Evolutionary conservation across 805 yeast species (phyloP).

Genomic region (Schizosaccharomyces osmophilus): DNA sequence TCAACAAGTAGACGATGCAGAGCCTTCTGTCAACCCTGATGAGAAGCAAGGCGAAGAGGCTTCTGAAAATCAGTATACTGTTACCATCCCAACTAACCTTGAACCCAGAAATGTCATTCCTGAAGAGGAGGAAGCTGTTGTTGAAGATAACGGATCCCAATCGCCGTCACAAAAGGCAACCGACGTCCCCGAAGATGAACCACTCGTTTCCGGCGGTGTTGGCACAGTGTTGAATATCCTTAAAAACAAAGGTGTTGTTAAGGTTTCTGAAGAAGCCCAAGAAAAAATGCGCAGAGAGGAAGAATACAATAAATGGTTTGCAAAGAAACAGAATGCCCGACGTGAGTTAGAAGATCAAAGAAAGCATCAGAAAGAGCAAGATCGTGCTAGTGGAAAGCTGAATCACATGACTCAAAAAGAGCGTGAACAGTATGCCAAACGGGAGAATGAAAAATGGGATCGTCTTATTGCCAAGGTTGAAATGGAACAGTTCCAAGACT

Average conservation of each 20-base stretch:
- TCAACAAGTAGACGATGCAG: slow-evolving; percentile 14
- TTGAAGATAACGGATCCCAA: slow-evolving; percentile 3
- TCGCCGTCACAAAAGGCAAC: neutral
- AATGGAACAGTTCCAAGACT: slow-evolving; percentile 15
- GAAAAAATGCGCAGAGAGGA: slow-evolving; percentile 6
- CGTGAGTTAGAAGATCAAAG: slow-evolving; percentile 8
- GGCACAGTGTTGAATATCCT: slow-evolving; percentile 18
- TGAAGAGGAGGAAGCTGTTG: slow-evolving; percentile 5
- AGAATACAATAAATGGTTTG: slow-evolving; percentile 2
- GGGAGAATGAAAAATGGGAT: slow-evolving; percentile 12
- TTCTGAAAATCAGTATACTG: slow-evolving; percentile 2
- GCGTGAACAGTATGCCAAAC: slow-evolving; percentile 7
- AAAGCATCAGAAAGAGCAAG: slow-evolving; percentile 7
- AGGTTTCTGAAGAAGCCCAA: slow-evolving; percentile 8
- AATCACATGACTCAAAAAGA: slow-evolving; percentile 13
- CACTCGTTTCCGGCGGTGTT: slow-evolving; percentile 13
- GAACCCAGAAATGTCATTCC: slow-evolving; percentile 4
- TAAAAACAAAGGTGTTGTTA: slow-evolving; percentile 12
- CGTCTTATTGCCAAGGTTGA: slow-evolving; percentile 12
- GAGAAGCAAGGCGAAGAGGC: slow-evolving; percentile 4
- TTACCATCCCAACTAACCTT: slow-evolving; percentile 4
- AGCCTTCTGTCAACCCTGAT: slow-evolving; percentile 2
- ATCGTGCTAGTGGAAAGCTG: slow-evolving; percentile 9
- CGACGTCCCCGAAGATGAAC: slow-evolving; percentile 7
- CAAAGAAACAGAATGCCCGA: slow-evolving; percentile 2